Evolutionary conservation across 345 rosid species (phyloP).

Genomic region (Microcos paniculata): DNA sequence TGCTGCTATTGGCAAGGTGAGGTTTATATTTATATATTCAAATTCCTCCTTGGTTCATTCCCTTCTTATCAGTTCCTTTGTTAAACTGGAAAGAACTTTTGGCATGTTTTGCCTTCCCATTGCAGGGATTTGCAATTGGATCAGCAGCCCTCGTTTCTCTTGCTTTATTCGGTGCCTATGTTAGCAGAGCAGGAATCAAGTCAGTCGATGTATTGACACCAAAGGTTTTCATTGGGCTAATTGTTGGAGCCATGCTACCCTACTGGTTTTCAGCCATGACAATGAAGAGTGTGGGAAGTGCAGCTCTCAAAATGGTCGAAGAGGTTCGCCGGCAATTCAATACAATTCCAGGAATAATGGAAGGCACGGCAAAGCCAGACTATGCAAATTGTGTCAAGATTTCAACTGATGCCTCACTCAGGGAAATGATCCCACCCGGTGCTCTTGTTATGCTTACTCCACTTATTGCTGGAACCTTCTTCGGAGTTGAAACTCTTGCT

Average conservation of each 20-base stretch:
- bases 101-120: not conserved
- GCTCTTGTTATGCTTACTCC: constrained; percentile 75
- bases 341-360: constrained; percentile 70
- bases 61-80: not conserved
- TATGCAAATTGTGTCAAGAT: constrained; percentile 72
- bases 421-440: constrained; percentile 75
- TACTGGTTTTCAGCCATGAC: constrained; percentile 80
- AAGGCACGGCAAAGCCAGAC: constrained; percentile 63
- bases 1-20: constrained; percentile 76
- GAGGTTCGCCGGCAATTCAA: constrained; percentile 75
- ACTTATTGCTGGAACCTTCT: constrained; percentile 54
- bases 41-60: not conserved
- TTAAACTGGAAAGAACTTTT: not conserved
- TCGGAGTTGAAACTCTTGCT: constrained; percentile 68
- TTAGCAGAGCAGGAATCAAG: constrained; percentile 60
- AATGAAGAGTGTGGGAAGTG: constrained; percentile 78
- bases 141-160: constrained; percentile 75
- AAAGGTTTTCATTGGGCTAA: constrained; percentile 61
- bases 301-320: constrained; percentile 75
- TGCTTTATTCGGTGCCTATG: constrained; percentile 69
- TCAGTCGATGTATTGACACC: constrained; percentile 63
- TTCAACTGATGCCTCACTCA: constrained; percentile 62
- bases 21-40: not conserved
- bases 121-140: constrained; percentile 73
- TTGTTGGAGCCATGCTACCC: constrained; percentile 78